Percentiles rank a stretch among this genome's conserved stretches.
These are phyloP conservation scores for Calendula officinalis DNA, from an alignment of 129 eudicot species.

Conservation along the genomic window DNA sequence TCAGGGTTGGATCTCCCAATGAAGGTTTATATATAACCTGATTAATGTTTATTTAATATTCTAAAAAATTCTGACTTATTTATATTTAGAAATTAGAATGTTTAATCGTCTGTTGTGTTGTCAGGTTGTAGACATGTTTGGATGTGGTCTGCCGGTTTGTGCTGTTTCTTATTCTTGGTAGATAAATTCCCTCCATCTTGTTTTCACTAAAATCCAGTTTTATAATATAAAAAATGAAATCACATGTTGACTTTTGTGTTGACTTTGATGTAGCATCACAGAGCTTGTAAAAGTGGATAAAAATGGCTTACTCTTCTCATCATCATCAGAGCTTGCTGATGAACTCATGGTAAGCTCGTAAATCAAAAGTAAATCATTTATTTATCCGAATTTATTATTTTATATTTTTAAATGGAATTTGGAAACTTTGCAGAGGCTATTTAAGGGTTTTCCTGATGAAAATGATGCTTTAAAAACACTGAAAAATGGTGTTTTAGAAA, in stretches of 20 bases:
- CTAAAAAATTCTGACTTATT: neutral
- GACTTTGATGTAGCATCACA: constrained; percentile 52
- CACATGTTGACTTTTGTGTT: neutral
- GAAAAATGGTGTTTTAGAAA: constrained; percentile 58
- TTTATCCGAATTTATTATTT: neutral
- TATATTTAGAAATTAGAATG: neutral
- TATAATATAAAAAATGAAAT: neutral
- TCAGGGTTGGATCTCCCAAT: constrained; percentile 97
- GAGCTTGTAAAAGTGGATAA: constrained; percentile 85
- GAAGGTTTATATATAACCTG: constrained; percentile 53
- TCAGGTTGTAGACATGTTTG: constrained; percentile 98
- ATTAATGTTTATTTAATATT: neutral
- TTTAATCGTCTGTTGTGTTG: neutral
- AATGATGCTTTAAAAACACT: constrained; percentile 54
- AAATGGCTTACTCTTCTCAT: constrained; percentile 86
- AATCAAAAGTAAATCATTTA: neutral
- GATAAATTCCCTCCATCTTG: constrained; percentile 15
- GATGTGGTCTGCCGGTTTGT: constrained; percentile 93
- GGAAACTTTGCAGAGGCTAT: constrained; percentile 60
- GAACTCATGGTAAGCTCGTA: constrained; percentile 70
- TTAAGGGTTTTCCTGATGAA: constrained; percentile 78
- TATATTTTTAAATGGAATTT: neutral
- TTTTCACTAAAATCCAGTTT: neutral
- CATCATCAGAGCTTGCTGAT: constrained; percentile 88
- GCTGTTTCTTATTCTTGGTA: constrained; percentile 98